A percentile compares a stretch with the other conserved stretches of the same genome.
phyloP scores from a whole-genome alignment of 345 rosid species.

The Salix viminalis region DNA sequence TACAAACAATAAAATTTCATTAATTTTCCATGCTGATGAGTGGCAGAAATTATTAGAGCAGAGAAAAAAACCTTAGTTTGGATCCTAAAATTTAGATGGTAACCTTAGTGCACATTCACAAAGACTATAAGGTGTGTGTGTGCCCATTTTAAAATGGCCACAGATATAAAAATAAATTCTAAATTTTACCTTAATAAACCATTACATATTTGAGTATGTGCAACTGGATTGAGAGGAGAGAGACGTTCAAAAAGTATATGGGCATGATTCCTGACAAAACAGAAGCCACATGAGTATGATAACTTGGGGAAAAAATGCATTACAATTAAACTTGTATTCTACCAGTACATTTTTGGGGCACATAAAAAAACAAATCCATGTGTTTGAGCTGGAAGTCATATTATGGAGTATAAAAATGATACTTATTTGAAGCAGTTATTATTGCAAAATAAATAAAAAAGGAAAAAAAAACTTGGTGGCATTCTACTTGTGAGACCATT shows the following conservation, averaged over 20 bases:
- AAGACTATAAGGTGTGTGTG: background rate
- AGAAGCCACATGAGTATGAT: background rate
- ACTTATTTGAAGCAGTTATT: too few relatives aligned
- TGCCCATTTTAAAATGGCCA: background rate
- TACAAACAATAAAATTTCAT: background rate
- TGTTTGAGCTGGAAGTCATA: background rate
- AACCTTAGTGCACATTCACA: background rate
- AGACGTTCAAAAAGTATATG: conserved; percentile 71
- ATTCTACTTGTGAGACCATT: background rate
- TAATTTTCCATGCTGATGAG: background rate
- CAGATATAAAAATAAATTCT: background rate
- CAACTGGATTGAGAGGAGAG: conserved; percentile 85
- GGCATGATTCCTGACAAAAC: conserved; percentile 76
- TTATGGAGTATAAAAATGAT: background rate
- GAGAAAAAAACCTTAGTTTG: background rate
- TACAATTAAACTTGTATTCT: background rate
- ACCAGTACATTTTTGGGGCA: background rate
- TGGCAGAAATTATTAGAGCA: background rate
- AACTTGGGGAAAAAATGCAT: background rate
- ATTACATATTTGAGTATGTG: conserved; percentile 72
- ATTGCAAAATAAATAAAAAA: background rate
- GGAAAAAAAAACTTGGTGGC: background rate
- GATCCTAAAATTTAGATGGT: background rate
- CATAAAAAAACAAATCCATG: background rate
- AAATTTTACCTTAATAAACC: conserved; percentile 69